phyloP scores from a whole-genome alignment of 208 protist genomes.

The Wallacemonas collosoma region DNA sequence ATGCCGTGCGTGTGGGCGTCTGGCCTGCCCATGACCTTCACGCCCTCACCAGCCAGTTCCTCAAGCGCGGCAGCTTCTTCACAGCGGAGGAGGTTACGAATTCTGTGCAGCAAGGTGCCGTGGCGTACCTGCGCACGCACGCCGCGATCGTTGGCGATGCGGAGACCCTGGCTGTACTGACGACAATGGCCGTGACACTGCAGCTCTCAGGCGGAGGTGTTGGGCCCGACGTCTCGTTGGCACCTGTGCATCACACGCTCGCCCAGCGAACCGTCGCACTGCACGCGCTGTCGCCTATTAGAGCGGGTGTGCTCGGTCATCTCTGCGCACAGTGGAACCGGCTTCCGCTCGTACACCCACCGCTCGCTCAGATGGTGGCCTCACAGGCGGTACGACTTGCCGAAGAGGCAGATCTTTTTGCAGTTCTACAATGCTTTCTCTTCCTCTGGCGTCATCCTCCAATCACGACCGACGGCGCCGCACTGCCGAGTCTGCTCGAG shows the following conservation, averaged over 20 bases:
- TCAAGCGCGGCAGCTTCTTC: background rate
- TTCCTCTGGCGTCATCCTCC: slow-evolving; percentile 65
- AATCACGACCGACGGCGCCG: slow-evolving; percentile 51
- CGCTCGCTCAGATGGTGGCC: slow-evolving; percentile 54
- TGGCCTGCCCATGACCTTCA: slow-evolving; percentile 18
- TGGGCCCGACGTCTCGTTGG: background rate
- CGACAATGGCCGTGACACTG: slow-evolving; percentile 4
- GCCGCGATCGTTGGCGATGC: background rate
- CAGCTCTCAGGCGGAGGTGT: slow-evolving; percentile 1
- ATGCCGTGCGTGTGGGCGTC: background rate
- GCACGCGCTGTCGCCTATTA: slow-evolving; percentile 45
- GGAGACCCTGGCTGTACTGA: background rate
- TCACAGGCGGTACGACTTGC: slow-evolving; percentile 65
- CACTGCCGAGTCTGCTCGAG: slow-evolving; percentile 70
- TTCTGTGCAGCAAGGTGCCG: background rate
- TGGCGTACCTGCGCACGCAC: background rate
- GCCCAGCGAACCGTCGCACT: slow-evolving; percentile 1
- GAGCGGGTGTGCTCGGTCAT: slow-evolving; percentile 51
- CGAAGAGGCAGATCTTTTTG: slow-evolving; percentile 66
- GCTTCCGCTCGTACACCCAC: slow-evolving; percentile 28
- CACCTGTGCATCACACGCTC: background rate
- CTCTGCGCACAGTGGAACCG: slow-evolving; percentile 61
- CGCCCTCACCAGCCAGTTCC: slow-evolving; percentile 7
- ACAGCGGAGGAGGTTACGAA: background rate
- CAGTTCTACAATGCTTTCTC: slow-evolving; percentile 56